Evolutionary conservation across 768 basidiomycete genomes (phyloP).

Genomic region (Kwoniella europaea): DNA sequence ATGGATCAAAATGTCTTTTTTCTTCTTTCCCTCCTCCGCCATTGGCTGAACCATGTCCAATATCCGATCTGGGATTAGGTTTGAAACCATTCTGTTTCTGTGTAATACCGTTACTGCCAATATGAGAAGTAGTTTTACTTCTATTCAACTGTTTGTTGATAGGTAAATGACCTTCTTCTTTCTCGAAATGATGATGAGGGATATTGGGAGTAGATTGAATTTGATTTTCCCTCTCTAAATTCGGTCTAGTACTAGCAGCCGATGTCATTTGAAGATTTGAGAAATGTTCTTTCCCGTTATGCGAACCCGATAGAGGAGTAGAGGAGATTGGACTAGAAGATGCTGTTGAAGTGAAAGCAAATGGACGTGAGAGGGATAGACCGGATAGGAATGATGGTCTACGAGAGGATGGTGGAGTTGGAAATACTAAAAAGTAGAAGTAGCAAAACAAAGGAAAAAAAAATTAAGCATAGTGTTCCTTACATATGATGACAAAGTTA

Average conservation of each 20-base stretch:
- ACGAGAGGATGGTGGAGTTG: conserved; percentile 25
- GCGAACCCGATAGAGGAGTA: conserved; percentile 5
- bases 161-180: conserved; percentile 9
- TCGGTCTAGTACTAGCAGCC: background rate
- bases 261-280: background rate
- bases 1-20: conserved; percentile 45
- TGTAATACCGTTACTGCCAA: background rate
- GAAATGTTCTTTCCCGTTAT: background rate
- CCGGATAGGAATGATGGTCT: conserved; percentile 34
- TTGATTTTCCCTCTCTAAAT: conserved; percentile 3
- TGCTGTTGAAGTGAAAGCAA: conserved; percentile 17
- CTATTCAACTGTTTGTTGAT: background rate
- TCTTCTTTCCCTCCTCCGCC: conserved; percentile 2
- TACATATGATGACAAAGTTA: background rate
- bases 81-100: conserved; percentile 22
- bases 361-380: conserved; percentile 22
- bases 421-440: conserved; percentile 11
- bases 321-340: conserved; percentile 7
- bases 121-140: conserved; percentile 15
- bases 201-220: conserved; percentile 10
- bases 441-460: background rate
- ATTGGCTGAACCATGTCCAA: background rate
- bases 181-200: conserved; percentile 1
- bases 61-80: background rate
- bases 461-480: background rate